A percentile compares a stretch with the other conserved stretches of the same genome.
phyloP scores from a whole-genome alignment of 202 grass and related monocot species.

The Carex sylvatica region DNA sequence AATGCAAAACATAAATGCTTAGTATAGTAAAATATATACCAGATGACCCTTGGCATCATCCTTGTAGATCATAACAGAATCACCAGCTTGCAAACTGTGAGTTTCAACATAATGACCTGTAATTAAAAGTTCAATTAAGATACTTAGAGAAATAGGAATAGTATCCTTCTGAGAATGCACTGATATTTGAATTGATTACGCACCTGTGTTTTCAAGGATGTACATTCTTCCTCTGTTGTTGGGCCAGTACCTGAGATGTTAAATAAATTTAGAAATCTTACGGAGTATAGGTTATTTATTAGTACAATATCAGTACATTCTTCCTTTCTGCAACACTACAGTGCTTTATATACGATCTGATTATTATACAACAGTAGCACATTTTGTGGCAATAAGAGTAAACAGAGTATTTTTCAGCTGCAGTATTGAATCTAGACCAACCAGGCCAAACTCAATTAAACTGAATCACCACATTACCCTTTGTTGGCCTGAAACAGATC shows the following conservation, averaged over 20 bases:
- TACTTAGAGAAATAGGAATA: background rate
- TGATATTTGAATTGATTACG: background rate
- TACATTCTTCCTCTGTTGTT: constrained; percentile 99
- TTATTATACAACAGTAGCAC: background rate
- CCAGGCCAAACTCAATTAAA: background rate
- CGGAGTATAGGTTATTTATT: background rate
- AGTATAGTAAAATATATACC: constrained; percentile 35
- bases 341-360: background rate
- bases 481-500: background rate
- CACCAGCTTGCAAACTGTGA: constrained; percentile 71
- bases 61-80: constrained; percentile 94
- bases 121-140: background rate
- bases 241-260: constrained; percentile 71
- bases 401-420: background rate
- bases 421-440: background rate
- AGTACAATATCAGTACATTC: no score
- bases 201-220: constrained; percentile 92
- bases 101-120: constrained; percentile 72
- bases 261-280: constrained; percentile 25
- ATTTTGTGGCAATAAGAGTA: background rate
- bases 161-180: background rate
- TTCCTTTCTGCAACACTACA: background rate
- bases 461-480: background rate
- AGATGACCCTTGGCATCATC: constrained; percentile 65
- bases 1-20: background rate